Evolutionary conservation across 495 filamentous ascomycete genomes (phyloP), one percentile per base, ranked within the genome.

Genomic region (Aspergillus sparsus): DNA sequence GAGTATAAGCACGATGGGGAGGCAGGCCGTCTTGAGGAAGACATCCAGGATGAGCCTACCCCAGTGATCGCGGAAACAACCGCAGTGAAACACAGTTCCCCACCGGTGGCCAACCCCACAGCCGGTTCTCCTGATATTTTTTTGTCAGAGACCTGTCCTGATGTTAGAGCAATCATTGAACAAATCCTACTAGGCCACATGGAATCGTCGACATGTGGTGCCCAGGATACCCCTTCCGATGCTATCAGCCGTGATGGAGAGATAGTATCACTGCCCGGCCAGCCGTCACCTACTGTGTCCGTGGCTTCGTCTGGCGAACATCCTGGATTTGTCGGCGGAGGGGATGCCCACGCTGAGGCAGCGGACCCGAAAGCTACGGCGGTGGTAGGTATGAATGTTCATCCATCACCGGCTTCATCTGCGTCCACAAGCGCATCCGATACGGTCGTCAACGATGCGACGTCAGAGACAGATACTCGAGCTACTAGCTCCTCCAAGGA

Each of bases 1-100:
- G 89, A 91, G 62, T 92, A 90, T 51, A 90, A 88, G 76, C 88
- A 83, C 64, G 83, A 86, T 61, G 83, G 93, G 62, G 91, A 92
- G 58, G 70, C 77, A n/a, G 78, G 78, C 15, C 80, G 79, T 13
- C 77, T 71, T 5, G 87, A 89, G 34, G 79, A 83, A 15, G 86
- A 89, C 55, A 73, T 73, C 31, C 74, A 77, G 0, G 68, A 72
- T 37, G 77, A 71, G 47, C 27, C 65, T 7, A 71, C 71, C 56
- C 73, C 79, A 21, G 65, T 74, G 50, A 79, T 77, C 53, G 75
- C 74, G 11, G 69, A 74, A 6, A 32, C 15, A 0, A 41, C 49
- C n/a, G 18, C 68, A 73, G 12, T 15, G 37, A 13, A 36, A 27
- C 35, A 51, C 36, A 12, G 44, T 47, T 44, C 45, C 10, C 10